Evolutionary conservation across 352 stramenopile genomes (phyloP).

Genomic region (Phytophthora parvispora): DNA sequence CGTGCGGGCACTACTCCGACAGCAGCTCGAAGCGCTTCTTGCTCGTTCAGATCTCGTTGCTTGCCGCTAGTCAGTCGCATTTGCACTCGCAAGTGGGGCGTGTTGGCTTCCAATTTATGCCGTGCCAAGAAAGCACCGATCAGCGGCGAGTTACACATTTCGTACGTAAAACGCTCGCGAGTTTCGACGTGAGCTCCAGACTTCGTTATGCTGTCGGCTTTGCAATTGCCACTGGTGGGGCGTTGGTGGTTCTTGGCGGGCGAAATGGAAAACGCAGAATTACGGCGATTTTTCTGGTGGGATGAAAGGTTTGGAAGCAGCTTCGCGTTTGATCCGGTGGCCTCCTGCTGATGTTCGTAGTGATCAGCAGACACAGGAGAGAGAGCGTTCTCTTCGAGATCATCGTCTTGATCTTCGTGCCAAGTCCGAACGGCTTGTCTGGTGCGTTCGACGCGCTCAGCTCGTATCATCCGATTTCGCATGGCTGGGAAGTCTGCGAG

Average conservation of each 20-base stretch:
- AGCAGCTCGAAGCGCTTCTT: slow-evolving; percentile 59
- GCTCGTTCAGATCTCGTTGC: slow-evolving; percentile 50
- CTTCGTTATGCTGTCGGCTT: neutral
- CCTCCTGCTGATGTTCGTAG: slow-evolving; percentile 5
- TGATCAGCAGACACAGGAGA: neutral
- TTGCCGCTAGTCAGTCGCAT: slow-evolving; percentile 66
- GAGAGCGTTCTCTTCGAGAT: slow-evolving; percentile 5
- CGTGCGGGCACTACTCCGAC: slow-evolving; percentile 37
- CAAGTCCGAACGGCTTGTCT: slow-evolving; percentile 64
- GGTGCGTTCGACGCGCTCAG: slow-evolving; percentile 70
- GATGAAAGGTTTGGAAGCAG: slow-evolving; percentile 17
- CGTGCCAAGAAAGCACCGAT: slow-evolving; percentile 63
- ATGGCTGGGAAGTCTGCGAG: slow-evolving; percentile 76
- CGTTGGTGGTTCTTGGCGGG: slow-evolving; percentile 1
- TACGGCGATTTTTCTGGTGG: slow-evolving; percentile 14
- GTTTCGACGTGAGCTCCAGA: slow-evolving; percentile 45
- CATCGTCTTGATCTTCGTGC: slow-evolving; percentile 42
- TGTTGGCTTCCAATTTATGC: slow-evolving; percentile 64
- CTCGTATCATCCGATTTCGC: slow-evolving; percentile 71
- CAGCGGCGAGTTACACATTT: slow-evolving; percentile 77
- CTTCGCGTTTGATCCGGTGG: slow-evolving; percentile 3
- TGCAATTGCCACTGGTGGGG: neutral
- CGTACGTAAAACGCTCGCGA: slow-evolving; percentile 60
- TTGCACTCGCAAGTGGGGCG: slow-evolving; percentile 56
- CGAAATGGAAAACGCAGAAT: slow-evolving; percentile 32